phyloP scores from a whole-genome alignment of 345 rosid genomes.

The Arabidopsis thaliana region DNA sequence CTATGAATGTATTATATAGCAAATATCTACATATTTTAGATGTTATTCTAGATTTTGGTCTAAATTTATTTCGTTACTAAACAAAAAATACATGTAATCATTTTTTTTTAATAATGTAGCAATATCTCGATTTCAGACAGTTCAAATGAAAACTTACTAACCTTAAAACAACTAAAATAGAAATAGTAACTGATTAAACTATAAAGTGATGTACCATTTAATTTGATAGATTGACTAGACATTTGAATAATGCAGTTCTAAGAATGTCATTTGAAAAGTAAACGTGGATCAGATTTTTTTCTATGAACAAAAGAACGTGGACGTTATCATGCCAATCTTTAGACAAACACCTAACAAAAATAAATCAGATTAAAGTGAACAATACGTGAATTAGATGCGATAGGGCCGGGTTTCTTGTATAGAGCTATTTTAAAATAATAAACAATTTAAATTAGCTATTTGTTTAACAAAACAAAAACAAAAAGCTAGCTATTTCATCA shows the following conservation, averaged over 20 bases:
- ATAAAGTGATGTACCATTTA: background rate
- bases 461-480: too few species aligned
- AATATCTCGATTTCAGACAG: too few species aligned
- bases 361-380: background rate
- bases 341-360: background rate
- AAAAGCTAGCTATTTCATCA: too few species aligned
- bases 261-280: slow-evolving; percentile 7
- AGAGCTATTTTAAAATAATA: too few species aligned
- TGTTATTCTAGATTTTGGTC: too few species aligned
- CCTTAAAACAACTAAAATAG: background rate
- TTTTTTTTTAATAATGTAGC: too few species aligned
- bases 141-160: background rate
- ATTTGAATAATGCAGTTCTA: background rate
- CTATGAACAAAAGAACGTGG: background rate
- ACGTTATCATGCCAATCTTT: slow-evolving; percentile 3
- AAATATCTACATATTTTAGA: too few species aligned
- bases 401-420: too few species aligned
- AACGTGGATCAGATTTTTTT: slow-evolving; percentile 3
- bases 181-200: background rate
- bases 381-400: background rate
- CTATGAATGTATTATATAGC: too few species aligned
- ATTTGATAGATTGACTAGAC: slow-evolving; percentile 5
- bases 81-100: too few species aligned
- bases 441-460: too few species aligned
- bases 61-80: too few species aligned